Evolutionary conservation across 2,329 filamentous ascomycete species (phyloP), one percentile per base, ranked within the genome.

Genomic region (Phialophora verrucosa): DNA sequence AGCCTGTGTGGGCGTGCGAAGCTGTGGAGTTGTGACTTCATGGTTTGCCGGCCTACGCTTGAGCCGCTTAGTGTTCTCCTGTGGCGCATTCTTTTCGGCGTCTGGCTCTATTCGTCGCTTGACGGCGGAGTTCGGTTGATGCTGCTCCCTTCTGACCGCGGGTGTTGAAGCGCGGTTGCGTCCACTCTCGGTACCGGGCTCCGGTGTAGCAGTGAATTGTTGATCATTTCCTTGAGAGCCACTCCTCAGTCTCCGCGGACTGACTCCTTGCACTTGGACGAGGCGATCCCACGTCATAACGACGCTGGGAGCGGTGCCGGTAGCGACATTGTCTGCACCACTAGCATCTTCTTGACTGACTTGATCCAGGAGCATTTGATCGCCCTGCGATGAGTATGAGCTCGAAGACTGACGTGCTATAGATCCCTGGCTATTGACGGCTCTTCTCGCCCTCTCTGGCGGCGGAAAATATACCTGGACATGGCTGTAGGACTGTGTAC

Each of bases 91-190:
- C 8, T 57, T 42, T 14, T 49, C 56, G 20, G 47, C 64, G 2
- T 65, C 50, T 4, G 58, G 65, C 10, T 68, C 68, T 1, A 62
- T 35, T 51, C 54, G 49, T 42, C 68, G 62, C 56, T 72, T 71
- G 12, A 51, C 66, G 3, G 70, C 68, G 11, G 70, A 70, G 35
- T 71, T 71, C 4, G 70, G 66, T 38, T 56, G 68, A 35, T 70
- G 50, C 20, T 65, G 61, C 56, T 71, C 68, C 38, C 67, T 47
- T 14, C 44, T 10, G 38, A 63, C 10, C 3, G 50, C 44, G 31
- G 67, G 64, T 14, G 62, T 67, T 12, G 62, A 60, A 23, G 62
- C 55, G 23, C 62, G 44, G 27, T 51, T 38, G 32, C n/a, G n/a
- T 49, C 12, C 25, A 31, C 17, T 23, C 32, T 53, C 38, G 6